Base-by-base conservation (phyloP, 2,329 filamentous ascomycete genomes). In the Fusarium sp. region DNA sequence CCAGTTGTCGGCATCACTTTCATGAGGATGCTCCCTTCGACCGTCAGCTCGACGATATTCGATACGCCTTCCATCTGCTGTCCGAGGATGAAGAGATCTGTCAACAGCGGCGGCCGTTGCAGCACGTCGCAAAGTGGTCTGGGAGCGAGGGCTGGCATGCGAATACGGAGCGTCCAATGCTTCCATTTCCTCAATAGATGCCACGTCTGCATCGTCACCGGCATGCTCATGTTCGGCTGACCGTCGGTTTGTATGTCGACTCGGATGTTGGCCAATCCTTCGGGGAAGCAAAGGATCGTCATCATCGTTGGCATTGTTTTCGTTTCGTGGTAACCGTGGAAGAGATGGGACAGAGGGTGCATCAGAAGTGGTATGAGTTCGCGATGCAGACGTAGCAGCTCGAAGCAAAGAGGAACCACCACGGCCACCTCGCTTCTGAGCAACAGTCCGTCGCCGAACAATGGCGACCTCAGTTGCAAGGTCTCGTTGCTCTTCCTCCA, bases 1-100 rank as follows among this genome's bases (percentile, higher is more conserved):
- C 92, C 92, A 96, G 68, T 93, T 92, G 70, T 95, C 92, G 5
- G 91, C 91, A 73, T 95, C 91, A 63, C 91, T 94, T 75, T 95
- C 91, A 74, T 95, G 91, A 5, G 91, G 91, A 67, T 92, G 83
- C 69, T 93, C 89, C 38, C 85, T 81, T 38, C 88, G 82, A 7
- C 88, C 88, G 74, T 91, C 88, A 12, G 89, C 88, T 41, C 89
- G 84, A 40, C 88, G 85, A 71, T 90, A 91, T 66, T 88, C 78
- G 41, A 88, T 81, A 35, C 77, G 81, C 2, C 86, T 79, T 67
- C 80, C 77, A 66, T 83, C 78, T 49, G 83, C 76, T 36, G 85
- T 78, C 44, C 83, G 79, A 64, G 86, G 87, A 64, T 92, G 83
- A 43, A 90, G 83, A 24, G 86, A 84, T 52, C 90, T 87, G 67